A percentile compares a stretch with the other conserved stretches of the same genome.
These are phyloP conservation scores for Ophiostoma perfectum DNA, from an alignment of 2,329 filamentous ascomycete genomes.

Conservation along the genomic window DNA sequence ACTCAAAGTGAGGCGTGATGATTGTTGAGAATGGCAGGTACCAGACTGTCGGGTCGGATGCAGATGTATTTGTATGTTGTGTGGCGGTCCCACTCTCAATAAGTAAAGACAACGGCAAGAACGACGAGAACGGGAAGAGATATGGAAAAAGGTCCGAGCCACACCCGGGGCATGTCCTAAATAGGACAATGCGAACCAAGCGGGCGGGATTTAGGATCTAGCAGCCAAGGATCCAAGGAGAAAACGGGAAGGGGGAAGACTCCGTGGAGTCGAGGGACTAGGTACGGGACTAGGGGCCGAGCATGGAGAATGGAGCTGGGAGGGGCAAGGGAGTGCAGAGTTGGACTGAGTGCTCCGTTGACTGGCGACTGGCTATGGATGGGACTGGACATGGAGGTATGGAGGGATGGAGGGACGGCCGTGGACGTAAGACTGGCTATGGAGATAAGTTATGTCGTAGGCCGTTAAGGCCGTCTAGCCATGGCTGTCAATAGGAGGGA, in stretches of 20 bases:
- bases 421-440: background rate
- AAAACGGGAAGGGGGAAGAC: background rate
- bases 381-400: no score
- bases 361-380: background rate
- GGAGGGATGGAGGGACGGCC: background rate
- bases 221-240: background rate
- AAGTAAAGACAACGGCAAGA: background rate
- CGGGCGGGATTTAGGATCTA: background rate
- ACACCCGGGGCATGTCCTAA: background rate
- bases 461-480: background rate
- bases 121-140: background rate
- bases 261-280: background rate
- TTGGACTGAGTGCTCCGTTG: background rate
- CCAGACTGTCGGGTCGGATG: constrained; percentile 10
- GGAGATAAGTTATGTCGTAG: background rate
- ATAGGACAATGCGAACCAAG: background rate
- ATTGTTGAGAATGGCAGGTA: constrained; percentile 3
- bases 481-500: background rate
- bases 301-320: background rate
- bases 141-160: background rate
- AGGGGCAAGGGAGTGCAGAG: background rate
- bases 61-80: constrained; percentile 1
- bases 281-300: background rate
- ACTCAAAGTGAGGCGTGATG: constrained; percentile 3
- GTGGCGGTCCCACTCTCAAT: background rate